Percentiles rank a stretch among this genome's conserved stretches.
phyloP scores from a whole-genome alignment of 108 stramenopile genomes.

The Cylindrotheca fusiformis region DNA sequence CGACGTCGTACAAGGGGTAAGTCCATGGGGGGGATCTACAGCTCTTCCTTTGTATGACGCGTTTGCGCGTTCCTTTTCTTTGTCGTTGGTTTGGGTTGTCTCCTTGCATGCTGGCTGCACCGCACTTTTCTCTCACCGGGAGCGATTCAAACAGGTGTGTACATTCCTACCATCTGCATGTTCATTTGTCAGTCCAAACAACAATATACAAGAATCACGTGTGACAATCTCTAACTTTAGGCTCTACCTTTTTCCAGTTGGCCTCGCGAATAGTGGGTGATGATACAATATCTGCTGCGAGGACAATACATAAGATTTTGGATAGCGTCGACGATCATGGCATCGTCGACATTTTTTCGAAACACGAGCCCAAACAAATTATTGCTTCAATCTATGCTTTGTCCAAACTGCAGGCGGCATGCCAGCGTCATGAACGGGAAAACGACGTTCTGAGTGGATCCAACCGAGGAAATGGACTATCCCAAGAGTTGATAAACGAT shows the following conservation, averaged over 20 bases:
- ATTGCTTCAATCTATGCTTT: constrained; percentile 11
- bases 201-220: neutral
- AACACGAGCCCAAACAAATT: constrained; percentile 22
- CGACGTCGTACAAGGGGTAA: too few relatives aligned
- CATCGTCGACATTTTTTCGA: constrained; percentile 43
- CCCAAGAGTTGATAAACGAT: constrained; percentile 38
- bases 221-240: neutral
- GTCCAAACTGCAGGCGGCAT: constrained; percentile 12
- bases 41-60: too few relatives aligned
- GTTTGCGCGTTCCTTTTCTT: neutral
- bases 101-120: neutral
- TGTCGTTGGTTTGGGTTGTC: constrained; percentile 5
- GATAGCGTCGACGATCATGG: constrained; percentile 56
- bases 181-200: too few relatives aligned
- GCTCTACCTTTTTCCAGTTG: constrained; percentile 16
- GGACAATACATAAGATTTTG: constrained; percentile 53
- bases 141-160: constrained; percentile 3
- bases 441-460: neutral
- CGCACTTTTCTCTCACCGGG: neutral
- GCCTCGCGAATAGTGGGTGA: constrained; percentile 40
- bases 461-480: neutral
- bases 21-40: too few relatives aligned
- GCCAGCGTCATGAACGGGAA: neutral
- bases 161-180: neutral
- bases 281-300: constrained; percentile 48